Evolutionary conservation across 768 basidiomycete species (phyloP).

Genomic region (Exsudoporus frostii): DNA sequence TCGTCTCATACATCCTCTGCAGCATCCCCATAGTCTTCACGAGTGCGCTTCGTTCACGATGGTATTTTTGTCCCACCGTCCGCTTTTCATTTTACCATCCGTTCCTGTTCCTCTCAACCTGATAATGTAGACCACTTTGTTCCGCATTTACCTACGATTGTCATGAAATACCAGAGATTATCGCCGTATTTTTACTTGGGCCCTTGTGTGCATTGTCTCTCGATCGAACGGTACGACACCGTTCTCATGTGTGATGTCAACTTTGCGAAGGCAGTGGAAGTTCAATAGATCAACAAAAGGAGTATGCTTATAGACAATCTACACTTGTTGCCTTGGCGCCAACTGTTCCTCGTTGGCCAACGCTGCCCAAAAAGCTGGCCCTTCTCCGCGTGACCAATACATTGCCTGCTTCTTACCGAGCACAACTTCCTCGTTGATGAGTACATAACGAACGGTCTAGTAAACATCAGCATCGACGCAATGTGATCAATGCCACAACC

Average conservation of each 20-base stretch:
- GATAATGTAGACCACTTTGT: slow-evolving; percentile 32
- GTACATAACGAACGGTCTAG: slow-evolving; percentile 77
- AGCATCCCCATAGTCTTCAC: slow-evolving; percentile 4
- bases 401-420: slow-evolving; percentile 57
- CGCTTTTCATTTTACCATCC: slow-evolving; percentile 12
- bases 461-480: slow-evolving; percentile 7
- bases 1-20: slow-evolving; percentile 4
- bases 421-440: slow-evolving; percentile 72
- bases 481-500: background rate
- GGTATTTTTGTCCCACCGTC: background rate
- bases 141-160: slow-evolving; percentile 27
- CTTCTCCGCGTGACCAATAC: slow-evolving; percentile 75
- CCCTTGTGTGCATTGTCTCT: background rate
- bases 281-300: background rate
- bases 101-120: slow-evolving; percentile 5
- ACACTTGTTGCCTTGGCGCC: slow-evolving; percentile 12
- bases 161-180: slow-evolving; percentile 26
- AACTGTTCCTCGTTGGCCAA: slow-evolving; percentile 67
- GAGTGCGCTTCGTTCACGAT: slow-evolving; percentile 9
- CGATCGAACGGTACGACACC: background rate
- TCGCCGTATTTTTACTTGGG: background rate
- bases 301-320: slow-evolving; percentile 1
- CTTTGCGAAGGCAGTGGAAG: background rate
- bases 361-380: slow-evolving; percentile 67
- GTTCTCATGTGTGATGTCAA: background rate